A percentile compares a stretch with the other conserved stretches of the same genome.
Conservation (phyloP, 768 basidiomycete genomes). For the Suillus placidus region DNA sequence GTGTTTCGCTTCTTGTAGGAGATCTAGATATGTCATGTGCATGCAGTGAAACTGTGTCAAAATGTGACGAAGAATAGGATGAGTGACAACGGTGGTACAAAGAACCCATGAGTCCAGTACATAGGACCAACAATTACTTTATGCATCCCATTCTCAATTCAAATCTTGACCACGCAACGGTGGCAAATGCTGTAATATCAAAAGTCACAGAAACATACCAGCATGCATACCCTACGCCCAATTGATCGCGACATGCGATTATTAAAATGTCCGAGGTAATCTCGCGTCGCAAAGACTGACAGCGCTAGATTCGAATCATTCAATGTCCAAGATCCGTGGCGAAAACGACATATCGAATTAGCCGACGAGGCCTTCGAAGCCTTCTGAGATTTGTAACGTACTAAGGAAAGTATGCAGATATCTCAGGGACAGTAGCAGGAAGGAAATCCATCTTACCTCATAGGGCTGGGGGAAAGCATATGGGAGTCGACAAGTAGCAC, state of each 20-base stretch:
- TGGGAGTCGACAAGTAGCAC: neutral
- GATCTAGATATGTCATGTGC: slow-evolving; percentile 1
- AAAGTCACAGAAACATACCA: too few relatives aligned
- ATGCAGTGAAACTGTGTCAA: neutral
- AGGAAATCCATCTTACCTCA: neutral
- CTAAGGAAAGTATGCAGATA: neutral
- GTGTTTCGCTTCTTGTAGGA: too few relatives aligned
- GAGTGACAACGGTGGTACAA: slow-evolving; percentile 2
- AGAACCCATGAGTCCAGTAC: neutral
- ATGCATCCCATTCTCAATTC: neutral
- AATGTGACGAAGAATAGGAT: neutral
- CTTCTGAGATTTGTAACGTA: neutral
- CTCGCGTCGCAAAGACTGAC: neutral
- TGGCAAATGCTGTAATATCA: neutral
- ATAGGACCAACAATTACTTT: neutral
- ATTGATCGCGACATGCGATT: neutral
- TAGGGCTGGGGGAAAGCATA: neutral
- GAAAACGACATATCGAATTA: neutral
- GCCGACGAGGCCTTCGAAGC: neutral
- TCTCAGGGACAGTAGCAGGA: neutral
- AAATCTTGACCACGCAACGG: neutral
- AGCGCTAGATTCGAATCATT: neutral
- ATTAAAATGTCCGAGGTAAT: slow-evolving; percentile 1
- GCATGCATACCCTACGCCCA: neutral
- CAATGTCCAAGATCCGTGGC: neutral